Evolutionary conservation across 306 rosid genomes (phyloP), one percentile per base, ranked within the genome.

Genomic region (Lithocarpus polystachyus): DNA sequence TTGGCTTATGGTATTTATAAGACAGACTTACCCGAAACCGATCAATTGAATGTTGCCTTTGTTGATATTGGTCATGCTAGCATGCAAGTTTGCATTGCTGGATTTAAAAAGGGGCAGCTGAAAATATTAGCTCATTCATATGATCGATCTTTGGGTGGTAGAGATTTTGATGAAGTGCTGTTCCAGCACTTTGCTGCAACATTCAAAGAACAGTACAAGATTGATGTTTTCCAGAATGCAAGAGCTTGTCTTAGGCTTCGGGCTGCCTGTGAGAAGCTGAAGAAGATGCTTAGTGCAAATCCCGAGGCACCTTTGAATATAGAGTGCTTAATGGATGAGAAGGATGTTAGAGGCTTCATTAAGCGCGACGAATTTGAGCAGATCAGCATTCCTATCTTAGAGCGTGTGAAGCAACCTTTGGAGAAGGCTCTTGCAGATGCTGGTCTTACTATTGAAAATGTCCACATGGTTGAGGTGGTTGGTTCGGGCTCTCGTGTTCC

Each of bases 401-500:
- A 96, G 64, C 96, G 98, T 5, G 98, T 93, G 68, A 93, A 91
- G 73, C 86, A 77, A 74, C 98, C 99, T 54, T 81, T 93, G 88
- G 97, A 96, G 83, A 90, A 83, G 80, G 99, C 99, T 73, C 90
- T 96, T 77, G 85, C 84, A 3, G 97, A 96, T 35, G 99, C 98
- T 22, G 91, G 88, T 17, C 98, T 96, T 67, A 74, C 94, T 0
- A 22, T 93, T 64, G 98, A 93, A 40, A 26, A 93, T 71, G 55
- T 96, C 12, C 91, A 93, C 71, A 78, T 78, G 77, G 99, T 95
- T 79, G 99, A 95, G 90, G 90, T 95, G 33, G 93, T 93, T 77
- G 99, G 99, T 75, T 96, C 99, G 11, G 98, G 93, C n/a, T 96
- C 99, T 82, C 94, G 98, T 7, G 87, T 96, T 48, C 99, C 97